Percentiles rank a stretch among this genome's conserved stretches.
Evolutionary conservation across 805 yeast genomes (phyloP).

Genomic region (Gaillardinia entomophila): DNA sequence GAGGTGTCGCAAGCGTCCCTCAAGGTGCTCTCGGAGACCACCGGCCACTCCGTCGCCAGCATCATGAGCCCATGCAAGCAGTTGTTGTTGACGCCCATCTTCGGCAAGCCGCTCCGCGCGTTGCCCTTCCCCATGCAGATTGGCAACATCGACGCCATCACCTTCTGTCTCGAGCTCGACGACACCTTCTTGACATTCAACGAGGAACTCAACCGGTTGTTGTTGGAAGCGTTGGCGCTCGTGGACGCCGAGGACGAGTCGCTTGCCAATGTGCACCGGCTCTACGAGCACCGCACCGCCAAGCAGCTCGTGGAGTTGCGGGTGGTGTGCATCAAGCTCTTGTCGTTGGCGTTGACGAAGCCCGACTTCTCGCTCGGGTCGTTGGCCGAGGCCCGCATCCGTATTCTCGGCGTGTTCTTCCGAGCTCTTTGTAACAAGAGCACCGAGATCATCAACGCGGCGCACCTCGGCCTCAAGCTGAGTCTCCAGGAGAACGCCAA

Average conservation of each 20-base stretch:
- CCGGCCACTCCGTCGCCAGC: slow-evolving; percentile 62
- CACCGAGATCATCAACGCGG: slow-evolving; percentile 84
- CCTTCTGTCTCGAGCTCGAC: slow-evolving; percentile 79
- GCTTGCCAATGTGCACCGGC: slow-evolving; percentile 77
- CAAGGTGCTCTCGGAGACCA: slow-evolving; percentile 59
- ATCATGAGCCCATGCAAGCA: slow-evolving; percentile 81
- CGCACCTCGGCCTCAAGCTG: slow-evolving; percentile 79
- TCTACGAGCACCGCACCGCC: slow-evolving; percentile 80
- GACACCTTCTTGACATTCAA: slow-evolving; percentile 78
- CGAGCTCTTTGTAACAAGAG: slow-evolving; percentile 85
- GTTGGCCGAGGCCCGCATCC: slow-evolving; percentile 70
- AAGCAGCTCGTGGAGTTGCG: slow-evolving; percentile 83
- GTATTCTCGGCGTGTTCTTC: slow-evolving; percentile 90
- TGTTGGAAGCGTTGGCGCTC: slow-evolving; percentile 85
- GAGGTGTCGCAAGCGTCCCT: slow-evolving; percentile 74
- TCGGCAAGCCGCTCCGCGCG: slow-evolving; percentile 94
- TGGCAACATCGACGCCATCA: slow-evolving; percentile 96
- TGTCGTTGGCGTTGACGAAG: slow-evolving; percentile 78
- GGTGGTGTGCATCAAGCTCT: slow-evolving; percentile 80
- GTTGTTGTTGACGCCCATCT: slow-evolving; percentile 83
- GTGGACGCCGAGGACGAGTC: slow-evolving; percentile 99
- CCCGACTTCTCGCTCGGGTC: slow-evolving; percentile 77
- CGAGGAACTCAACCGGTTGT: slow-evolving; percentile 79
- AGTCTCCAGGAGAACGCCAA: slow-evolving; percentile 82
- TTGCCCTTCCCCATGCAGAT: slow-evolving; percentile 98